These are phyloP conservation scores for Cladosporium velox DNA, from an alignment of 2,329 filamentous ascomycete genomes.

Conservation along the genomic window DNA sequence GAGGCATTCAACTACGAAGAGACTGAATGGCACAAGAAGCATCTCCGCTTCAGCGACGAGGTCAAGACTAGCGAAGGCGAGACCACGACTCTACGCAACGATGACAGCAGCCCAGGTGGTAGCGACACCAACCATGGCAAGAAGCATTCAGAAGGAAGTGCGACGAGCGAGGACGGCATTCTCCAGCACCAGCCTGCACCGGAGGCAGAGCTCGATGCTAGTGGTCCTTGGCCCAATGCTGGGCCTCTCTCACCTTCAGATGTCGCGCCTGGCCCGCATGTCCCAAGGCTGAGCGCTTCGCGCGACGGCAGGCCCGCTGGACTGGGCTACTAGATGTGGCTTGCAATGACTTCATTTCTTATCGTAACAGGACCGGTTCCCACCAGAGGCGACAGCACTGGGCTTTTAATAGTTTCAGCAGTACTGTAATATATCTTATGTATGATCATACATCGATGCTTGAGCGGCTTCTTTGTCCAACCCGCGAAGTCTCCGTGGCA, in stretches of 20 bases:
- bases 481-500: neutral
- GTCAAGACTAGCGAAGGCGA: constrained; percentile 33
- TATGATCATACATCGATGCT: neutral
- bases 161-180: constrained; percentile 9
- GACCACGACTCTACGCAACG: constrained; percentile 24
- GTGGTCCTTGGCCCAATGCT: constrained; percentile 16
- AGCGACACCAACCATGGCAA: neutral
- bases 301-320: constrained; percentile 4
- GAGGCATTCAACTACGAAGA: constrained; percentile 52
- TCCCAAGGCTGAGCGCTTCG: constrained; percentile 12
- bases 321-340: constrained; percentile 3
- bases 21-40: constrained; percentile 38
- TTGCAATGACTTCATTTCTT: neutral
- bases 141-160: constrained; percentile 1
- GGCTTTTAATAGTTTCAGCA: too few species aligned
- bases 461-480: neutral
- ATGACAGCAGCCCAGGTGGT: constrained; percentile 44
- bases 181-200: neutral
- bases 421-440: neutral
- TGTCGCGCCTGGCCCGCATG: constrained; percentile 8
- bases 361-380: neutral
- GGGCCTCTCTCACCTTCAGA: neutral
- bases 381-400: neutral
- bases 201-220: constrained; percentile 12
- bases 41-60: constrained; percentile 33